A percentile compares a stretch with the other conserved stretches of the same genome.
Evolutionary conservation across 1,139 yeast genomes (phyloP).

Genomic region (Scheffersomyces parashehatae): DNA sequence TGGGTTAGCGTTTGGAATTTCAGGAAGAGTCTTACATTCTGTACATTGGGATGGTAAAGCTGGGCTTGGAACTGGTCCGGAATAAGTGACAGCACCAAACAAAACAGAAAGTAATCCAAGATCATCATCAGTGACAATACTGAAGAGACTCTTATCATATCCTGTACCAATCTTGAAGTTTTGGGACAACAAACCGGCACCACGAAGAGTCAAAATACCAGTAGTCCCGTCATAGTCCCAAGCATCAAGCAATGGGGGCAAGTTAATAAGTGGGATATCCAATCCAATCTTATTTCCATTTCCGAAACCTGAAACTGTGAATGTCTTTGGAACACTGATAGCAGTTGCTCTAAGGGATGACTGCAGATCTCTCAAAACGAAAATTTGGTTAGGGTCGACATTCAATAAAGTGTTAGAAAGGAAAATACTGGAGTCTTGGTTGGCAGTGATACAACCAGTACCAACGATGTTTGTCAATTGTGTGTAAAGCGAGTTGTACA

Average conservation of each 20-base stretch:
- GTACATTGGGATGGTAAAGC: constrained; percentile 17
- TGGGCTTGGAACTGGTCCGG: constrained; percentile 16
- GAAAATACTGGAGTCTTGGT: constrained; percentile 20
- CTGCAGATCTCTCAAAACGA: constrained; percentile 19
- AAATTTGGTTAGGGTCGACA: constrained; percentile 19
- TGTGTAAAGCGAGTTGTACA: constrained; percentile 21
- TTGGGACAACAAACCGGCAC: constrained; percentile 5
- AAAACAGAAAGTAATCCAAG: constrained; percentile 12
- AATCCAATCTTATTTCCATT: constrained; percentile 29
- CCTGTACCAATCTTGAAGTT: constrained; percentile 22
- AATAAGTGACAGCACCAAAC: constrained; percentile 11
- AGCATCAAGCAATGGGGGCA: constrained; percentile 9
- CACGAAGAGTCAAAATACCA: constrained; percentile 17
- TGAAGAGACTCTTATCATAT: constrained; percentile 15
- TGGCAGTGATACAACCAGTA: constrained; percentile 29
- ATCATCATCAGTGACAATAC: constrained; percentile 12
- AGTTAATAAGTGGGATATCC: constrained; percentile 14
- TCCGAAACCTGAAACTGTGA: constrained; percentile 34
- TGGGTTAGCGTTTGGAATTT: constrained; percentile 2
- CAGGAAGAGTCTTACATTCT: constrained; percentile 9
- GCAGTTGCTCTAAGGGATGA: constrained; percentile 23
- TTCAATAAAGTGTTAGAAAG: constrained; percentile 17
- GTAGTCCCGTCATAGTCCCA: constrained; percentile 10
- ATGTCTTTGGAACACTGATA: constrained; percentile 19
- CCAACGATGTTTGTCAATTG: constrained; percentile 30